Base-by-base conservation (phyloP, 2,329 filamentous ascomycete genomes). In the Parasarocladium wereldwijsianum region DNA sequence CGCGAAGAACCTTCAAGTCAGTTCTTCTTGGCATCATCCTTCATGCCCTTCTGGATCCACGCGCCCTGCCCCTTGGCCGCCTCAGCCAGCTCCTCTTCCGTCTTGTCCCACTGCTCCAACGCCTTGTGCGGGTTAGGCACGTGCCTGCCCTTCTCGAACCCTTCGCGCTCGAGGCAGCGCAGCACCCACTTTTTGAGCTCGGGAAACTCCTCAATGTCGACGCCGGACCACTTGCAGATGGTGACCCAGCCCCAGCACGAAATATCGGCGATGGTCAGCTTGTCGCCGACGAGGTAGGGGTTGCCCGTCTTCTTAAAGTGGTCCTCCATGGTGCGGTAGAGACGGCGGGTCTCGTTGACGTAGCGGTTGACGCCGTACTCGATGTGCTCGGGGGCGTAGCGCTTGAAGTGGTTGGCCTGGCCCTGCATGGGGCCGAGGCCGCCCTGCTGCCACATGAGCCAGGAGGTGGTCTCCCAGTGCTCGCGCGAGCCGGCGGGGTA, bases 301-400 rank as follows among this genome's bases (percentile, higher is more conserved):
- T 62, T 67, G 3, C 51, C 47, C 5, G 64, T 64, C 43, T 63
- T 61, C 37, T 56, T 50, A 24, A 93, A 68, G 32, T 85, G 74
- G 27, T 66, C 70, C 45, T 93, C 76, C 35, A 93, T 58, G 13
- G 84, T 76, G 30, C 72, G 63, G 57, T 90, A 93, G 2, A 93
- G 62, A 10, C 85, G 74, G n/a, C 76, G 66, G 0, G 79, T 83
- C 57, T 93, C 85, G 47, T 83, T 90, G 46, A 65, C 59, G 57
- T 93, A 93, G 27, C 85, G 70, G 45, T 81, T 72, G 32, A 92
- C 71, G 37, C 78, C 83, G 49, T 93, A 93, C 44, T 76, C 62
- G 43, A 93, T 87, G 49, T 69, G 73, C 49, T 86, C 78, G 0
- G 82, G 80, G 1, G 84, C 83, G 45, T 93, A 92, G 33, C 81